Evolutionary conservation across 768 basidiomycete genomes (phyloP).

Genomic region (Termitomyces sp.): DNA sequence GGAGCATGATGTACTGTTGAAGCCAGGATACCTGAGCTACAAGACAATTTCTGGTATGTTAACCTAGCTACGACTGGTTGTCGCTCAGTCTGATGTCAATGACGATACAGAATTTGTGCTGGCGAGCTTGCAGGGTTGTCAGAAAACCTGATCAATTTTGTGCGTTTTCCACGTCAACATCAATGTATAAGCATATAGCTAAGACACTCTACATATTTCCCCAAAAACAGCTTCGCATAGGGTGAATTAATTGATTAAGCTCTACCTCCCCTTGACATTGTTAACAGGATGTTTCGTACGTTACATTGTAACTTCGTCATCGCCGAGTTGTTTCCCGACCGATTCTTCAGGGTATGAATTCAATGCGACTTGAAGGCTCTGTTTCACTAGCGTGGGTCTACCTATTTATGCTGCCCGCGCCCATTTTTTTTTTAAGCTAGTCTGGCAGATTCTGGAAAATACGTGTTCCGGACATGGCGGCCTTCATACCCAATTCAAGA

Average conservation of each 20-base stretch:
- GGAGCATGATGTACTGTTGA: conserved; percentile 46
- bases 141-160: conserved; percentile 39
- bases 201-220: background rate
- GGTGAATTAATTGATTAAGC: conserved; percentile 64
- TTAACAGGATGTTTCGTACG: conserved; percentile 61
- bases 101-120: no score
- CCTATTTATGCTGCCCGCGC: background rate
- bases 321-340: background rate
- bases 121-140: no score
- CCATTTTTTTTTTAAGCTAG: background rate
- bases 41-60: no score
- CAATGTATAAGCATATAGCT: background rate
- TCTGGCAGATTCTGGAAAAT: conserved; percentile 58
- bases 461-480: conserved; percentile 50
- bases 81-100: no score
- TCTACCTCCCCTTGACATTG: conserved; percentile 57
- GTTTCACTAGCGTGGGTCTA: conserved; percentile 31
- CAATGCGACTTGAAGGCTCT: conserved; percentile 39
- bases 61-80: no score
- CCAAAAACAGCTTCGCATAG: conserved; percentile 57
- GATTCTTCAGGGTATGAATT: conserved; percentile 55
- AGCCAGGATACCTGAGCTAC: no score
- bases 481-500: conserved; percentile 44
- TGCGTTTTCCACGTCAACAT: conserved; percentile 15
- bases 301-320: background rate